Evolutionary conservation across 768 basidiomycete genomes (phyloP), one percentile per base, ranked within the genome.

Genomic region (Rhodosporidiobolus odoratus): DNA sequence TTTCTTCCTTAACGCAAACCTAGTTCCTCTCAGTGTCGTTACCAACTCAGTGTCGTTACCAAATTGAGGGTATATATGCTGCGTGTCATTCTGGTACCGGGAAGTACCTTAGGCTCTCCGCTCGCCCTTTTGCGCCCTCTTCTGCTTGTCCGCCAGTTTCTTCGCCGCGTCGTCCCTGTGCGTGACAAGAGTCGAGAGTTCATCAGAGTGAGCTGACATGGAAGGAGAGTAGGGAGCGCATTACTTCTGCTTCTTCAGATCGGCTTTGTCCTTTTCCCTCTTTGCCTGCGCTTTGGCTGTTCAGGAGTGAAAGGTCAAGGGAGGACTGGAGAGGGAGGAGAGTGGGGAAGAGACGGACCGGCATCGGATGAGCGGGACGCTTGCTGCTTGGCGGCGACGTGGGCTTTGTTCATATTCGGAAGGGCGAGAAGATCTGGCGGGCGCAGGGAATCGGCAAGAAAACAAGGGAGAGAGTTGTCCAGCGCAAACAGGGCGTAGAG

Each of bases 241-340:
- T n/a, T n/a, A 72, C 71, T 73, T 69, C 60, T 74, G 73, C 58
- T 74, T 74, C 57, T 65, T 65, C 30, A 58, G 59, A 45, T 74
- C 73, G 1, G 52, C 54, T 34, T 71, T 63, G 69, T 74, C 73
- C 27, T 58, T 54, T 23, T 67, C 68, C 25, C 62, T 52, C 59
- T 74, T 74, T 27, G 69, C 69, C 9, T 67, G 62, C 12, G 68
- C 66, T 13, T 32, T 50, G 1, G 54, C 63, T 41, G 53, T 15
- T 13, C 5, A 30, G 1, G n/a, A n/a, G n/a, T n/a, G n/a, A n/a
- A 4, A 43, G 35, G 62, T 15, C 16, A 6, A 50, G 25, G n/a
- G 5, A 23, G 34, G 19, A 10, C 27, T 19, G 47, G 13, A 25
- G 5, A 41, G 34, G 30, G 9, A 41, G 13, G 40, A 21, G 43